phyloP scores from a whole-genome alignment of 305 asterid genomes.

The Solanum hybrid region DNA sequence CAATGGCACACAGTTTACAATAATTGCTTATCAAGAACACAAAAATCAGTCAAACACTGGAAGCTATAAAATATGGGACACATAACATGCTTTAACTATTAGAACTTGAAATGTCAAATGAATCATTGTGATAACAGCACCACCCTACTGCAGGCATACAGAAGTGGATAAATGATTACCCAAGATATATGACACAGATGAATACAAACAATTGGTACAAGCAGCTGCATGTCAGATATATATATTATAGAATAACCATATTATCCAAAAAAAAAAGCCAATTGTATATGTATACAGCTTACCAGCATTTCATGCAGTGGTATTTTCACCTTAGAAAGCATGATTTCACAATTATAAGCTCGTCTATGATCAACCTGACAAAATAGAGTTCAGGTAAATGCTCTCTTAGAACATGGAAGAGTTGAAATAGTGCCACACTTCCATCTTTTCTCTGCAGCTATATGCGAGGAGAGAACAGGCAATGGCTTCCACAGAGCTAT shows the following conservation, averaged over 20 bases:
- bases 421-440: background rate
- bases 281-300: conserved; percentile 21
- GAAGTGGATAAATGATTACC: background rate
- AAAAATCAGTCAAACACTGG: background rate
- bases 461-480: background rate
- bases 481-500: background rate
- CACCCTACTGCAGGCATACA: background rate
- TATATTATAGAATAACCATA: background rate
- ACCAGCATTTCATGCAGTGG: conserved; percentile 85
- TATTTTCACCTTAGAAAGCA: conserved; percentile 90
- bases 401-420: background rate
- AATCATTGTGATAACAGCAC: background rate
- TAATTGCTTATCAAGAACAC: background rate
- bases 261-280: background rate
- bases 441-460: background rate
- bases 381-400: background rate
- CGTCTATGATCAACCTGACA: conserved; percentile 88
- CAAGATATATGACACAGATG: background rate
- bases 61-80: background rate
- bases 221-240: conserved; percentile 3
- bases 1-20: background rate
- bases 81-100: background rate
- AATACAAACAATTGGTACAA: background rate
- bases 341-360: conserved; percentile 95
- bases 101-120: background rate